Percentiles rank a stretch among this genome's conserved stretches.
These are phyloP conservation scores for Shiraia bambusicola DNA, from an alignment of 2,329 filamentous ascomycete species.

Conservation along the genomic window DNA sequence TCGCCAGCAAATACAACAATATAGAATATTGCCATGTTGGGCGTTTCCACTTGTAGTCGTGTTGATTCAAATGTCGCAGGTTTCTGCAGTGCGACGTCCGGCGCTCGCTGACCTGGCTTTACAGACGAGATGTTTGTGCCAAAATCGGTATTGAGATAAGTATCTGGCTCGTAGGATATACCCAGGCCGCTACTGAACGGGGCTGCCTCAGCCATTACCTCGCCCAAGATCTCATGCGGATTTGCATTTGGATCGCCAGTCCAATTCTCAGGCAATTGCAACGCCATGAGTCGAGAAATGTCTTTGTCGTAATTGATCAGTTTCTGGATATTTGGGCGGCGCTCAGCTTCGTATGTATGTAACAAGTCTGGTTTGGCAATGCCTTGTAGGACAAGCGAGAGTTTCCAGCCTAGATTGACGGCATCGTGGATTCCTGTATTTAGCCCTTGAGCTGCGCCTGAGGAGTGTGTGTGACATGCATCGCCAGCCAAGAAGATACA, in stretches of 20 bases:
- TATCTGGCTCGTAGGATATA: conserved; percentile 39
- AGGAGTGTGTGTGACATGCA: conserved; percentile 59
- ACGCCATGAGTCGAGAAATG: conserved; percentile 38
- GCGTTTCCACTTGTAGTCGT: conserved; percentile 49
- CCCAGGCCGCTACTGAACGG: conserved; percentile 37
- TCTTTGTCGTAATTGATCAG: conserved; percentile 44
- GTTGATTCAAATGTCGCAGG: conserved; percentile 50
- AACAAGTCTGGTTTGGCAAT: conserved; percentile 46
- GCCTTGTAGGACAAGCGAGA: conserved; percentile 50
- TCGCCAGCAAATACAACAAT: conserved; percentile 48
- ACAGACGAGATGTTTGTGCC: conserved; percentile 14
- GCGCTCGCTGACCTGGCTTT: conserved; percentile 48
- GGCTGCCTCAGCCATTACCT: conserved; percentile 30
- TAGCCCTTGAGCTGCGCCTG: conserved; percentile 60
- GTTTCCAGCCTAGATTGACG: conserved; percentile 58
- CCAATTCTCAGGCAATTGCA: conserved; percentile 40
- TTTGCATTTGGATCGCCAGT: conserved; percentile 31
- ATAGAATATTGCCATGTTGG: conserved; percentile 48
- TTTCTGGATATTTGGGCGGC: conserved; percentile 49
- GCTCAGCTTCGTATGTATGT: conserved; percentile 52
- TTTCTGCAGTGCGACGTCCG: conserved; percentile 50
- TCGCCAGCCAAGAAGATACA: conserved; percentile 59
- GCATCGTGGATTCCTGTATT: conserved; percentile 59
- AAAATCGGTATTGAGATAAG: conserved; percentile 34
- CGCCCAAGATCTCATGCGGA: conserved; percentile 29